Evolutionary conservation across 2,329 filamentous ascomycete species (phyloP), one percentile per base, ranked within the genome.

Genomic region (Talaromyces sp.): DNA sequence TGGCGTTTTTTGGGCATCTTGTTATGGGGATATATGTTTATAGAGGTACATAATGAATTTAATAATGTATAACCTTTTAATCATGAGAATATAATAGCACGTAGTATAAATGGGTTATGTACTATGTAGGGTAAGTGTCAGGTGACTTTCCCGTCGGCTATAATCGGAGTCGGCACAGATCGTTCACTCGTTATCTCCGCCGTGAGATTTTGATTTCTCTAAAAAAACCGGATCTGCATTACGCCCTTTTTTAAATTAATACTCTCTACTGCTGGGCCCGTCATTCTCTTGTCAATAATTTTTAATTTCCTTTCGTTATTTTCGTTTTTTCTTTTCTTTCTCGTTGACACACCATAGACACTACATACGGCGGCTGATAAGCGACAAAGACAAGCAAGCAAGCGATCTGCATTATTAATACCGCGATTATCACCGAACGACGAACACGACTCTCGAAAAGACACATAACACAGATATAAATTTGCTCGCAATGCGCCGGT

Each of bases 401-500:
- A 32, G 31, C 32, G 32, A 14, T 35, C 32, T 35, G 35, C 35
- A 38, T 38, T 38, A 38, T n/a, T 38, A 38, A 38, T 38, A 38
- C 35, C 17, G 2, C 35, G 14, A 35, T 54, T 54, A 35, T 10
- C 14, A 27, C 26, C 52, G 29, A 14, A 54, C 51, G 51, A 35
- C 51, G 29, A 29, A 8, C 5, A 29, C 27, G 27, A 29, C 5
- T 29, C n/a, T n/a, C n/a, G n/a, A n/a, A 24, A 41, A 38, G n/a
- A 26, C 31, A 8, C 32, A 4, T 26, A 32, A 27, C n/a, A 41
- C 19, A 41, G 9, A 43, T 14, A 43, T 7, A 26, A 19, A 27
- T 6, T 27, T 6, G 26, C 26, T 29, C 35, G 38, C 41, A 27
- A 61, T 61, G 59, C 59, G 55, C 21, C 51, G 51, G 4, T 52